These are phyloP conservation scores for Biscogniauxia sp. DNA, from an alignment of 2,329 filamentous ascomycete species.

Conservation along the genomic window DNA sequence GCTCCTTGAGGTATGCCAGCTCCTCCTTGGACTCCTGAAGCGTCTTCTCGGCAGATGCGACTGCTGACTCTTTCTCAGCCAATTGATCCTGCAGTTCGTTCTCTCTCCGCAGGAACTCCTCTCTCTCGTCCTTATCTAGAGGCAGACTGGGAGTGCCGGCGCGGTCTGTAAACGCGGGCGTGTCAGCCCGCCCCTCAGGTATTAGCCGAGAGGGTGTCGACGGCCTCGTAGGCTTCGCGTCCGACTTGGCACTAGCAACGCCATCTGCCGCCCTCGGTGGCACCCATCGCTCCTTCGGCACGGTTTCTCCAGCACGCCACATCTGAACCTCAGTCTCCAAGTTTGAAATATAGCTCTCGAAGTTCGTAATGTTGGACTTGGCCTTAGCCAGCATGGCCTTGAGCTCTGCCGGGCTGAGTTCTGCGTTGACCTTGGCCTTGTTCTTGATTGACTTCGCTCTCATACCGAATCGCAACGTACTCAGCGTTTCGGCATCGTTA, in stretches of 20 bases:
- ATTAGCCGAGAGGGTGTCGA: conserved; percentile 52
- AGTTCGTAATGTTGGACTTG: conserved; percentile 83
- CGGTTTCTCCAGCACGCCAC: conserved; percentile 85
- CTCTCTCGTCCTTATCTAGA: conserved; percentile 92
- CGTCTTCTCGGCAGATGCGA: conserved; percentile 75
- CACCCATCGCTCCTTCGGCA: conserved; percentile 88
- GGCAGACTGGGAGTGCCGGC: conserved; percentile 83
- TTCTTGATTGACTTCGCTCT: conserved; percentile 99
- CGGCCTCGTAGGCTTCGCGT: conserved; percentile 47
- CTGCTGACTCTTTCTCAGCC: conserved; percentile 83
- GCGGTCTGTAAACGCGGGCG: conserved; percentile 70
- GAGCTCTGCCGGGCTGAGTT: conserved; percentile 92
- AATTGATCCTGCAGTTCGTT: conserved; percentile 98
- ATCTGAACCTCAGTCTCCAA: conserved; percentile 81
- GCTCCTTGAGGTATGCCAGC: conserved; percentile 78
- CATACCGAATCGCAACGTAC: conserved; percentile 91
- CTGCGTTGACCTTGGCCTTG: conserved; percentile 99
- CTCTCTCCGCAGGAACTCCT: conserved; percentile 91
- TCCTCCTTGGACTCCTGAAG: conserved; percentile 85
- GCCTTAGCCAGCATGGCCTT: conserved; percentile 91
- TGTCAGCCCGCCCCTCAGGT: conserved; percentile 60
- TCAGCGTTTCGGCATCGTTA: conserved; percentile 92
- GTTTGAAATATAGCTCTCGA: conserved; percentile 79
- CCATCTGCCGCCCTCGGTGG: conserved; percentile 59
- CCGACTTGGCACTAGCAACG: conserved; percentile 41